phyloP scores from a whole-genome alignment of 106 monocot species.

The Gastrodia elata region DNA sequence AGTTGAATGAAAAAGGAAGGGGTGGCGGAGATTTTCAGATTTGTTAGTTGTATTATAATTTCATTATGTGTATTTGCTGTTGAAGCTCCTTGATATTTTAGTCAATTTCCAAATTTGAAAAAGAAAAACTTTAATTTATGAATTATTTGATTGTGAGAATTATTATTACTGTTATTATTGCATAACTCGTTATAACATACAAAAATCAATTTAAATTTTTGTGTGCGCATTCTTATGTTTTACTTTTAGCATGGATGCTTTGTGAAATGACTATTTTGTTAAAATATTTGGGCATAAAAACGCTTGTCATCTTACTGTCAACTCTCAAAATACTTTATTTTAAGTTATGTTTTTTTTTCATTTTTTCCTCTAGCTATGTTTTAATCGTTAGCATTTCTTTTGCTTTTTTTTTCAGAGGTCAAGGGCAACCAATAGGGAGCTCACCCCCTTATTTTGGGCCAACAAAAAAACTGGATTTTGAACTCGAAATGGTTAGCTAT shows the following conservation, averaged over 20 bases:
- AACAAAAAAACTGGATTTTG: slow-evolving; percentile 87
- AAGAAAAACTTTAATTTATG: too few relatives aligned
- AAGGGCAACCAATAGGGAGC: slow-evolving; percentile 63
- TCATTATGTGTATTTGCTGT: too few relatives aligned
- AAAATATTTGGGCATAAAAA: not conserved
- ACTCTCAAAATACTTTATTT: not conserved
- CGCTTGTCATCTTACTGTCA: not conserved
- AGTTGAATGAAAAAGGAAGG: too few relatives aligned
- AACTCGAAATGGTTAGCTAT: slow-evolving; percentile 91
- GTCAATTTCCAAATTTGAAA: too few relatives aligned
- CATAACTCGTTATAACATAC: too few relatives aligned
- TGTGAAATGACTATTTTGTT: not conserved
- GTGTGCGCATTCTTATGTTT: not conserved
- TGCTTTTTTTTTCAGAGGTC: slow-evolving; percentile 59
- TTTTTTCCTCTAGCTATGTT: not conserved
- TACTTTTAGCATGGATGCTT: not conserved
- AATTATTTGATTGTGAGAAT: too few relatives aligned
- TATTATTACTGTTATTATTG: too few relatives aligned
- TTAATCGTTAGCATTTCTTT: slow-evolving; percentile 4
- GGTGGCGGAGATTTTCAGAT: too few relatives aligned
- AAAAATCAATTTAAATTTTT: not conserved
- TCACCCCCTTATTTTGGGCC: slow-evolving; percentile 90
- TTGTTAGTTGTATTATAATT: too few relatives aligned
- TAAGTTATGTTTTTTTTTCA: not conserved
- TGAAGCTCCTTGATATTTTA: too few relatives aligned